These are phyloP conservation scores for Picochlorum sp. DNA, from an alignment of 139 green algal genomes.

Conservation along the genomic window DNA sequence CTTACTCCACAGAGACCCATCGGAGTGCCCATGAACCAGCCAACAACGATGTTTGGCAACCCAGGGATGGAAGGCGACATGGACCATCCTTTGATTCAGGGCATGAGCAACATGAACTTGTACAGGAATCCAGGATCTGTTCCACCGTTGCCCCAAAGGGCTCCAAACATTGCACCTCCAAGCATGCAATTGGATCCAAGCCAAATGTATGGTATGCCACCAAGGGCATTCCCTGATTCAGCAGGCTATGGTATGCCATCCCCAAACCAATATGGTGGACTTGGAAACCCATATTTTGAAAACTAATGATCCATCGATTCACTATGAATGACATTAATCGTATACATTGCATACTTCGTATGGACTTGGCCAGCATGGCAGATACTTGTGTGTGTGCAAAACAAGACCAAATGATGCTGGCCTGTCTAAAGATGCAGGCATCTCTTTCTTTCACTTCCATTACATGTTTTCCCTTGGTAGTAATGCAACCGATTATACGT, in stretches of 20 bases:
- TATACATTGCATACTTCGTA: too few relatives aligned
- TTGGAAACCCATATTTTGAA: background rate
- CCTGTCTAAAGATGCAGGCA: too few relatives aligned
- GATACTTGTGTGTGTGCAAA: too few relatives aligned
- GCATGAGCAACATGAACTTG: background rate
- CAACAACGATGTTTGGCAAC: background rate
- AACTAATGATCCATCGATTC: background rate
- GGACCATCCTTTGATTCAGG: background rate
- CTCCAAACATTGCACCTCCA: too few relatives aligned
- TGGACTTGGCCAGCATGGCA: too few relatives aligned
- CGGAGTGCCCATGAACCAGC: background rate
- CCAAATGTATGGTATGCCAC: slow-evolving; percentile 1
- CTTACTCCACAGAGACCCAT: background rate
- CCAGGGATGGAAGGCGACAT: background rate
- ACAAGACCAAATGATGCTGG: too few relatives aligned
- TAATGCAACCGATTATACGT: background rate
- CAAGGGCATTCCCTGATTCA: background rate
- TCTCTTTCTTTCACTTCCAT: too few relatives aligned
- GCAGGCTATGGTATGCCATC: background rate
- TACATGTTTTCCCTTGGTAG: too few relatives aligned
- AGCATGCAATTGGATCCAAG: too few relatives aligned
- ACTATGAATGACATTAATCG: too few relatives aligned
- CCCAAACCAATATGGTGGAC: background rate
- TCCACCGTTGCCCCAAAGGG: background rate
- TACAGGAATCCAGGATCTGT: background rate